These are phyloP conservation scores for Cymbopogon citratus DNA, from an alignment of 176 grass and related monocot species.

Conservation along the genomic window DNA sequence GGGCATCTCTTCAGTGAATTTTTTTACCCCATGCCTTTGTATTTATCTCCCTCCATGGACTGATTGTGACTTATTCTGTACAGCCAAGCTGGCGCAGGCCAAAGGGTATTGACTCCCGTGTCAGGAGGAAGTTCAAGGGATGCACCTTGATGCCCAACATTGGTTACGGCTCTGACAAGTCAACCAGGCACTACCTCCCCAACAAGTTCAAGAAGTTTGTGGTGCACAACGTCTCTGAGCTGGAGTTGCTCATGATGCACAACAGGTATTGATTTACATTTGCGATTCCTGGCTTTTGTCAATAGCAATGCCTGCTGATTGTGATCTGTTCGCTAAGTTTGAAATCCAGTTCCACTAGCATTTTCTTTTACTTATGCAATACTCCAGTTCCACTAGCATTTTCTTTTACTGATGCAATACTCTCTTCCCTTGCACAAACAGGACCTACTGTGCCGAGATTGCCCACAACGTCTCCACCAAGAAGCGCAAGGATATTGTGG, in stretches of 20 bases:
- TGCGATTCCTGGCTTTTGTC: background rate
- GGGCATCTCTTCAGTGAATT: no score
- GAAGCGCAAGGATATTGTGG: conserved; percentile 86
- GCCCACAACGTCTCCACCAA: conserved; percentile 64
- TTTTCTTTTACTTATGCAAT: background rate
- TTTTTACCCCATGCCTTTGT: background rate
- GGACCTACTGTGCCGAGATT: conserved; percentile 86
- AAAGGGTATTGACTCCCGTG: conserved; percentile 89
- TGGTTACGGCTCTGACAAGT: conserved; percentile 78
- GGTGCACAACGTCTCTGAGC: conserved; percentile 74
- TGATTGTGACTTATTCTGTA: background rate
- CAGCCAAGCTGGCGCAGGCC: conserved; percentile 83
- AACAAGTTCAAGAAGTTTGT: conserved; percentile 90
- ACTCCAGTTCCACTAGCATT: no score
- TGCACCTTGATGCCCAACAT: conserved; percentile 85
- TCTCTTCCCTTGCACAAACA: background rate
- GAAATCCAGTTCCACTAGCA: no score
- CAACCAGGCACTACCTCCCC: conserved; percentile 79
- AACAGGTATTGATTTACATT: conserved; percentile 43
- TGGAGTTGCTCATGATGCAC: conserved; percentile 88
- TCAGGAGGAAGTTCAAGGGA: conserved; percentile 91
- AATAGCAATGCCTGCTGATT: background rate
- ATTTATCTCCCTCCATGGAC: background rate
- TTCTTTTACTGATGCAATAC: background rate
- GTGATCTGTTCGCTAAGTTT: background rate